Evolutionary conservation across 768 basidiomycete genomes (phyloP).

Genomic region (Termitomyces titanicus): DNA sequence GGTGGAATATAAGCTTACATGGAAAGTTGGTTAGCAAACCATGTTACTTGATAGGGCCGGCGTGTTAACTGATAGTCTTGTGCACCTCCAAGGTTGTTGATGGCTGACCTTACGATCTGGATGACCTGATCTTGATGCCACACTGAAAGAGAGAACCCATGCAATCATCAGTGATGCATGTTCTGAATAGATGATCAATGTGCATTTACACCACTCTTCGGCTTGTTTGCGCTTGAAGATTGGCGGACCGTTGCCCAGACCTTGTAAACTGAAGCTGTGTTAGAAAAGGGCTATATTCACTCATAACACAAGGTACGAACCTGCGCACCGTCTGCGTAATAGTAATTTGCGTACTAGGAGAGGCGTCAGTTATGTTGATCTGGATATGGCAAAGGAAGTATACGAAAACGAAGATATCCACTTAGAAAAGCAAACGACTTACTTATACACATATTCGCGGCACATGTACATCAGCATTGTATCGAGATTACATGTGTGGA

Average conservation of each 20-base stretch:
- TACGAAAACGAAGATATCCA: too few relatives aligned
- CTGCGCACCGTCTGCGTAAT: slow-evolving; percentile 62
- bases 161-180: not conserved
- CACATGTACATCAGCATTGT: slow-evolving; percentile 62
- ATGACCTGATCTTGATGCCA: slow-evolving; percentile 66
- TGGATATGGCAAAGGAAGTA: slow-evolving; percentile 1
- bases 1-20: slow-evolving; percentile 39
- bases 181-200: not conserved
- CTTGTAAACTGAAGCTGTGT: slow-evolving; percentile 37
- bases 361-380: slow-evolving; percentile 3
- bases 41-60: slow-evolving; percentile 66
- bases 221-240: slow-evolving; percentile 69
- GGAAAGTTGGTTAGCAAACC: slow-evolving; percentile 67
- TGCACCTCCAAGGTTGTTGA: slow-evolving; percentile 47
- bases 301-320: slow-evolving; percentile 36
- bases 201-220: slow-evolving; percentile 72
- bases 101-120: slow-evolving; percentile 51
- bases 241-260: slow-evolving; percentile 43
- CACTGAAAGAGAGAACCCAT: slow-evolving; percentile 33
- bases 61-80: slow-evolving; percentile 57
- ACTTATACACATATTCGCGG: slow-evolving; percentile 76
- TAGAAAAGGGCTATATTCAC: slow-evolving; percentile 17
- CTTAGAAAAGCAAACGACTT: slow-evolving; percentile 22
- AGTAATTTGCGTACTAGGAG: slow-evolving; percentile 56
- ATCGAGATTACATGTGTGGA: slow-evolving; percentile 70